A percentile compares a stretch with the other conserved stretches of the same genome.
Conservation (phyloP, 805 yeast species). For the Cyberlindnera samutprakarnensis region DNA sequence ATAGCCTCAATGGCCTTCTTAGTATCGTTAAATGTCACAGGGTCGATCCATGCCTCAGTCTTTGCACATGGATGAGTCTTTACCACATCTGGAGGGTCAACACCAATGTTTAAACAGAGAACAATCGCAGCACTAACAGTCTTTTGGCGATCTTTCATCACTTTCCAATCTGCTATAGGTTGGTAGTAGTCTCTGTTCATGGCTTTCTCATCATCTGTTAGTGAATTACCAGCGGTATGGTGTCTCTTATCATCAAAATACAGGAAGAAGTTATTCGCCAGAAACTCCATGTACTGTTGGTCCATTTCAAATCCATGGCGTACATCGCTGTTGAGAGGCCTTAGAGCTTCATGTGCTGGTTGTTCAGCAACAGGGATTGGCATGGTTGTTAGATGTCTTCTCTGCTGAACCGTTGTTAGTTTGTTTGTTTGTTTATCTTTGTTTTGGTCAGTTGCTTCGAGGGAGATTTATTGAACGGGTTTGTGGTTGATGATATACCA, state of each 20-base stretch:
- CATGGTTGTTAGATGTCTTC: no score
- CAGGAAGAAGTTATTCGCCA: slow-evolving; percentile 64
- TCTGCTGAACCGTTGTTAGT: no score
- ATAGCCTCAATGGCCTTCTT: slow-evolving; percentile 88
- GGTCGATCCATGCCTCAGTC: slow-evolving; percentile 91
- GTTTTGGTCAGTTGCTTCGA: no score
- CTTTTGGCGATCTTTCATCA: slow-evolving; percentile 81
- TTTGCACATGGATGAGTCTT: slow-evolving; percentile 92
- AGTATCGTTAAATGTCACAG: slow-evolving; percentile 70
- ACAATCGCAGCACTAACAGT: slow-evolving; percentile 92
- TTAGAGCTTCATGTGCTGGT: slow-evolving; percentile 4
- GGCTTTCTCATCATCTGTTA: slow-evolving; percentile 43
- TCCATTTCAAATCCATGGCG: slow-evolving; percentile 68
- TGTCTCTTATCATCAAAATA: slow-evolving; percentile 92
- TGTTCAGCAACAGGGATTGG: slow-evolving; percentile 2
- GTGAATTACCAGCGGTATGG: slow-evolving; percentile 81
- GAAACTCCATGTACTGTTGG: slow-evolving; percentile 45
- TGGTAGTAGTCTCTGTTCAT: slow-evolving; percentile 47
- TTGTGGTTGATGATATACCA: no score
- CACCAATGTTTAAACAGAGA: slow-evolving; percentile 85
- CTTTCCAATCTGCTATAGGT: slow-evolving; percentile 84
- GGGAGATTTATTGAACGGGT: no score
- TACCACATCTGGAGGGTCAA: slow-evolving; percentile 94
- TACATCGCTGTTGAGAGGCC: slow-evolving; percentile 39
- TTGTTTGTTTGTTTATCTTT: no score